Evolutionary conservation across 768 basidiomycete genomes (phyloP), one percentile per base, ranked within the genome.

Genomic region (Pleurotus cornucopiae): DNA sequence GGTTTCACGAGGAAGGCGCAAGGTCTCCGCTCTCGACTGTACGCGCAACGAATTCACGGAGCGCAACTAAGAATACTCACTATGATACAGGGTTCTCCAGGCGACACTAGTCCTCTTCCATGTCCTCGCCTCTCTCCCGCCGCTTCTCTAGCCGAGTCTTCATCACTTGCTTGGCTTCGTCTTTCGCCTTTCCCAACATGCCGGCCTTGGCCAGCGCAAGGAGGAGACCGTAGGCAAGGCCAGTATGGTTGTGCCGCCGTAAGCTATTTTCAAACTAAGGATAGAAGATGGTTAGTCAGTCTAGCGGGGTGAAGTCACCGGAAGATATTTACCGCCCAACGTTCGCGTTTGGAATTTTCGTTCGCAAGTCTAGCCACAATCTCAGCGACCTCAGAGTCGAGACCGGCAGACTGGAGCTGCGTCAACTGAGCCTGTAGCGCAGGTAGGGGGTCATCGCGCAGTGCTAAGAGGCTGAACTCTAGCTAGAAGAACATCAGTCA

Each of bases 401-500:
- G 52, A 6, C 78, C 71, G 55, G 71, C 67, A 58, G 64, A 67
- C 65, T 79, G 84, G 51, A 71, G 70, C 59, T 69, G 72, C 49
- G 76, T 69, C 20, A 94, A 68, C 49, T 86, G 83, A 20, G 75
- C 65, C 66, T 84, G 80, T 20, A 98, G 78, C 4, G 69, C 63
- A 11, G 89, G 89, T 21, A 97, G 62, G 26, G 91, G 89, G 66
- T 93, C 89, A 43, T 89, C 85, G 54, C 88, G 86, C 44, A 99
- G 74, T 5, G 91, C 93, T 37, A 97, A 83, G 37, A 98, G 81
- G 69, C 89, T 94, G 76, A 98, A 98, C 67, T 95, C 91, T 53
- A 96, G 77, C 93, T 95, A 58, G 34, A 38, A 40, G 30, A 53
- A 16, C 18, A 58, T 55, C 57, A 38, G 47, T 20, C 51, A 13